Evolutionary conservation across 768 basidiomycete species (phyloP).

Genomic region (Trametes sanguinea): DNA sequence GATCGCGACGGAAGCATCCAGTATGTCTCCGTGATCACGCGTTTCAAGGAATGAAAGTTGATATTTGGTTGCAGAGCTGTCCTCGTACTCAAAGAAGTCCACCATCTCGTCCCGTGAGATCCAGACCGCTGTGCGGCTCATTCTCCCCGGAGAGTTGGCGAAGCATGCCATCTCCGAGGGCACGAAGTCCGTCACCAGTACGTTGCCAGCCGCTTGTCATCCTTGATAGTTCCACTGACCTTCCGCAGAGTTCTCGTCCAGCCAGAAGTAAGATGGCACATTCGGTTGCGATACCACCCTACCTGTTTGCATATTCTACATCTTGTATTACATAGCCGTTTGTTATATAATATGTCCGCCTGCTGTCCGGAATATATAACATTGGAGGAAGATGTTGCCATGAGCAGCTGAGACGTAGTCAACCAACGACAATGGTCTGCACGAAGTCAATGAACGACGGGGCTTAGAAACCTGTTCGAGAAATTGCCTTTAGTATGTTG

Average conservation of each 20-base stretch:
- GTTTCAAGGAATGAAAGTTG: neutral
- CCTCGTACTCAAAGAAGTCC: slow-evolving; percentile 86
- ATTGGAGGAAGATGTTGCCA: neutral
- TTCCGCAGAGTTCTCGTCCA: slow-evolving; percentile 52
- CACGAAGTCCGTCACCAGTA: slow-evolving; percentile 71
- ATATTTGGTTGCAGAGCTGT: slow-evolving; percentile 56
- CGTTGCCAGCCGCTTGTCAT: slow-evolving; percentile 27
- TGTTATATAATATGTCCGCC: slow-evolving; percentile 19
- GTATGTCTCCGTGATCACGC: slow-evolving; percentile 39
- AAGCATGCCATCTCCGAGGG: slow-evolving; percentile 91
- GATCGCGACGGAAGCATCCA: slow-evolving; percentile 73
- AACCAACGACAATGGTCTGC: no score
- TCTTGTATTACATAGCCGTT: slow-evolving; percentile 25
- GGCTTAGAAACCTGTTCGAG: slow-evolving; percentile 22
- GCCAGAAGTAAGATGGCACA: slow-evolving; percentile 28
- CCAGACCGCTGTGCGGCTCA: slow-evolving; percentile 80
- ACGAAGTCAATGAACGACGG: no score
- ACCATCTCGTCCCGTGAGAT: slow-evolving; percentile 92
- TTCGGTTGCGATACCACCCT: slow-evolving; percentile 10
- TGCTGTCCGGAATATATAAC: slow-evolving; percentile 16
- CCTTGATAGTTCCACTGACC: slow-evolving; percentile 21
- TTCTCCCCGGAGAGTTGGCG: slow-evolving; percentile 82
- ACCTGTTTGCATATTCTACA: slow-evolving; percentile 24
- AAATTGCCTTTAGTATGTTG: neutral
- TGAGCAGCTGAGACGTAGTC: no score